These are phyloP conservation scores for Cladorrhinum sp. DNA, from an alignment of 2,329 filamentous ascomycete genomes.

Conservation along the genomic window DNA sequence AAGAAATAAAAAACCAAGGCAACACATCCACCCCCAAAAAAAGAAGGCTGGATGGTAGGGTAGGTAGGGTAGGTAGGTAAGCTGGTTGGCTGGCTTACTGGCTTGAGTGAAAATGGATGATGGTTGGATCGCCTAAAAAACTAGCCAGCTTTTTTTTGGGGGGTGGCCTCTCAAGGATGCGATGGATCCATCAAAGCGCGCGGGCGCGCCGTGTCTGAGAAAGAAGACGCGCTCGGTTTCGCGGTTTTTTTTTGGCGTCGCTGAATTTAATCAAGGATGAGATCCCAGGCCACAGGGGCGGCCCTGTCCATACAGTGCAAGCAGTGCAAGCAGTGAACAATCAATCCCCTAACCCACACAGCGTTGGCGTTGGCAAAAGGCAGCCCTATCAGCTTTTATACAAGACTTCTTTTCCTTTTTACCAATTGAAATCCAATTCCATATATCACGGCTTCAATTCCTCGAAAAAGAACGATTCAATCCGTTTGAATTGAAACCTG, in stretches of 20 bases:
- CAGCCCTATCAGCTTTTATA: not conserved
- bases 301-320: too few species aligned
- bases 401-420: not conserved
- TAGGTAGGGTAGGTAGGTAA: not conserved
- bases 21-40: not conserved
- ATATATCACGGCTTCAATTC: not conserved
- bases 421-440: too few species aligned
- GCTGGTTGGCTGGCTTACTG: conserved; percentile 15
- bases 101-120: too few species aligned
- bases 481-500: too few species aligned
- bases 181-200: conserved; percentile 19
- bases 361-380: not conserved
- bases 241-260: conserved; percentile 29
- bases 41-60: not conserved
- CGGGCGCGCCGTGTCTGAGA: not conserved
- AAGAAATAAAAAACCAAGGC: conserved; percentile 6
- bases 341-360: not conserved
- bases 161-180: not conserved
- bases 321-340: too few species aligned
- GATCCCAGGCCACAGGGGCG: too few species aligned
- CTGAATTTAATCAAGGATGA: too few species aligned
- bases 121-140: not conserved
- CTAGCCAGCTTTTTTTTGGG: conserved; percentile 6
- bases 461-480: too few species aligned
- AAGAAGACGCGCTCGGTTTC: too few species aligned